Base-by-base conservation (phyloP, 345 rosid species). In the Lepidium didymum region DNA sequence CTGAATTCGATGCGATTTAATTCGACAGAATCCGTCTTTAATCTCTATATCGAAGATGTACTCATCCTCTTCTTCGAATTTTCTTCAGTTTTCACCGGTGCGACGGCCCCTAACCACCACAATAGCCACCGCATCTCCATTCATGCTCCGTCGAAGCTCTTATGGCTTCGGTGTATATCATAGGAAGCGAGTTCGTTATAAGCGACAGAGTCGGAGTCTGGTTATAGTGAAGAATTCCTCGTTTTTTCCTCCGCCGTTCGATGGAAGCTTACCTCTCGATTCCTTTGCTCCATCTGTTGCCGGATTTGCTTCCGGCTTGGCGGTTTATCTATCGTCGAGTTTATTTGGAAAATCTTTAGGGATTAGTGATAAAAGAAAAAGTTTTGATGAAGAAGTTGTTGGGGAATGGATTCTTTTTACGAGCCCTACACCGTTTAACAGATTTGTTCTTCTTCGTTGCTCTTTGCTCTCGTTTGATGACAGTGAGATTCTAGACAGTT, bases 391-490 rank as follows among this genome's bases (percentile, higher is more conserved):
- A 12, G 81, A 83, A 27, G 64, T 82, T 36, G 67, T 82, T 64
- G 97, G 94, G 7, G 90, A 90, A 33, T 93, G 97, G 97, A 75
- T 93, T 65, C 79, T 90, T 3, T 81, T 88, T 81, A 77, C 92
- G 45, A 83, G 81, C 23, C 98, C 96, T 38, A 87, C 98, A 62
- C 92, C 96, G 73, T 93, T 93, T 74, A 93, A 87, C 55, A 87
- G 96, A 40, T 93, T 88, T 73, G 96, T 90, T 58, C 62, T 90
- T 51, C 84, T 88, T 14, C 86, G 98, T 0, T 93, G 98, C 81
- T 90, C 95, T 9, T 87, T 92, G 3, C 57, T 93, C 47, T 79
- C 88, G 3, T 81, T 88, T 47, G 75, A 82, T 40, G 75, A 55
- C 3, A 37, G 6, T 3, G 87, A 83, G 58, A 40, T 83, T 45